Base-by-base conservation (phyloP, 352 stramenopile genomes). In the Phytophthora megakarya region DNA sequence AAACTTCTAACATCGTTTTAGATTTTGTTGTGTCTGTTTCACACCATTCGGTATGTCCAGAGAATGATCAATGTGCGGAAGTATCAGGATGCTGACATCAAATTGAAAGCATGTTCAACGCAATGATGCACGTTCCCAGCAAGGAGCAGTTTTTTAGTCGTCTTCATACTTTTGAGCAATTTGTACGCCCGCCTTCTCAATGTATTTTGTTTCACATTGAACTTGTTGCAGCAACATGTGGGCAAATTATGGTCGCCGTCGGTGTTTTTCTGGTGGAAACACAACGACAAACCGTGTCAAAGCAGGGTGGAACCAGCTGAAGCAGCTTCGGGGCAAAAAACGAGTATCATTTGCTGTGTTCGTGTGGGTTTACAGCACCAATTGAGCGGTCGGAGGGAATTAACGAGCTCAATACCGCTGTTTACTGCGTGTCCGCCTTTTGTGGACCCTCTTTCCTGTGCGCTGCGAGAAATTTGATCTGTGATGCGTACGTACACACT, bases 1-100 rank as follows among this genome's bases (percentile, higher is more conserved):
- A 4, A n/a, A 28, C 6, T 42, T 30, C 30, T 53, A 40, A 42
- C 16, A 30, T 42, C 19, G 5, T 0, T 26, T 4, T 30, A 53
- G 46, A 42, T 28, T 28, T 28, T 53, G n/a, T n/a, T 53, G 30
- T 53, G 46, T 42, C 46, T 42, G 28, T 53, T 42, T 28, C 30
- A 42, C 28, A 8, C 30, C 7, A 5, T 30, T 4, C 46, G 26
- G n/a, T 33, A 42, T 12, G 46, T 53, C 7, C 15, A 53, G 16
- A 5, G 30, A 3, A 42, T 53, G 46, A 53, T 53, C 12, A 33
- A 13, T 16, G 28, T 8, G 30, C 16, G 42, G 35, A 32, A 32
- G 26, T 32, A 32, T 32, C 9, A 9, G 5, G 26, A 9, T 32
- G 9, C 9, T 9, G 26, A 32, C 5, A 32, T 9, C 5, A 32